Conservation (phyloP, 352 stramenopile species). For the Globisporangium carolinianum region DNA sequence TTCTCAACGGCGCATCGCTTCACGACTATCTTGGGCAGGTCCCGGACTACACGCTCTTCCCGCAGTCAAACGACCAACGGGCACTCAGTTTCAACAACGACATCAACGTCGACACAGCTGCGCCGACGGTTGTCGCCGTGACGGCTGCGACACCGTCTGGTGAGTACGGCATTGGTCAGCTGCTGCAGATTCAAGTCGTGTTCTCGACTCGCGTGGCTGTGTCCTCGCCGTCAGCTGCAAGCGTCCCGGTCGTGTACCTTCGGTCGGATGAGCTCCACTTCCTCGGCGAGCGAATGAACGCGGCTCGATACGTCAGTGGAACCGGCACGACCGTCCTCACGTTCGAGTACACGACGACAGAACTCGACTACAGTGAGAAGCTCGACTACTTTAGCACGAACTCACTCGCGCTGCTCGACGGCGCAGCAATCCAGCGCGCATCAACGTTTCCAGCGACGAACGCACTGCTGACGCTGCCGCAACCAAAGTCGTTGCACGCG, state of each 20-base stretch:
- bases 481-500: constrained; percentile 26
- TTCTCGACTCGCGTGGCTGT: constrained; percentile 48
- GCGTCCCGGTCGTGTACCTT: constrained; percentile 27
- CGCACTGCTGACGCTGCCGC: constrained; percentile 39
- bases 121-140: constrained; percentile 31
- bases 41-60: constrained; percentile 54
- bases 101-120: constrained; percentile 44
- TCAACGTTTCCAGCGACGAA: constrained; percentile 41
- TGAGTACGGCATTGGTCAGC: constrained; percentile 58
- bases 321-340: constrained; percentile 36
- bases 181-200: constrained; percentile 35
- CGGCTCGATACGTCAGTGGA: constrained; percentile 42
- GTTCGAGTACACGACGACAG: constrained; percentile 46
- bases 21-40: constrained; percentile 29
- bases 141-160: constrained; percentile 34
- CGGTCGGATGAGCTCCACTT: constrained; percentile 51
- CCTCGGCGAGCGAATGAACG: constrained; percentile 23
- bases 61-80: constrained; percentile 23
- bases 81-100: constrained; percentile 58
- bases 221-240: constrained; percentile 3
- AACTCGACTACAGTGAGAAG: constrained; percentile 45
- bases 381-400: constrained; percentile 57
- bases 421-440: constrained; percentile 29
- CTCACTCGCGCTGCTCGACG: constrained; percentile 31
- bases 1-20: constrained; percentile 40